A percentile compares a stretch with the other conserved stretches of the same genome.
phyloP scores from a whole-genome alignment of 1,284 basidiomycete species.

The Sutorius eximius region DNA sequence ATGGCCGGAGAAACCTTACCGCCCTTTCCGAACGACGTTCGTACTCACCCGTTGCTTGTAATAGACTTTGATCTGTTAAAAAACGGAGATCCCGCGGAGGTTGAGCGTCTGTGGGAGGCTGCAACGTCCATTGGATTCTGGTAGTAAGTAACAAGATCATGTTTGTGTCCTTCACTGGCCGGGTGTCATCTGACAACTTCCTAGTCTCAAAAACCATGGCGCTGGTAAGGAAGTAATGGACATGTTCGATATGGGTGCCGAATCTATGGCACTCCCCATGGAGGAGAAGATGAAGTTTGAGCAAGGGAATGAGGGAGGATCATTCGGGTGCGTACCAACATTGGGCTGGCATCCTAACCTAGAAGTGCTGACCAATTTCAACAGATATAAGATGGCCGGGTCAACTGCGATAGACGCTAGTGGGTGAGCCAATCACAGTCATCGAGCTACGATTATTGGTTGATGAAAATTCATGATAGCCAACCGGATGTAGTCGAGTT shows the following conservation, averaged over 20 bases:
- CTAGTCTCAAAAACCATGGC: constrained; percentile 49
- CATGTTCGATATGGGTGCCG: constrained; percentile 63
- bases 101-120: constrained; percentile 50
- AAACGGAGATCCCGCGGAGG: constrained; percentile 38
- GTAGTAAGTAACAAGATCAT: constrained; percentile 43
- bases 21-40: constrained; percentile 50
- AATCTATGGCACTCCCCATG: constrained; percentile 56
- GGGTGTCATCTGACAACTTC: too few relatives aligned
- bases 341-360: neutral
- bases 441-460: too few relatives aligned
- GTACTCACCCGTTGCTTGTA: constrained; percentile 50
- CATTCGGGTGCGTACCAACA: constrained; percentile 49
- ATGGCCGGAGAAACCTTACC: constrained; percentile 34
- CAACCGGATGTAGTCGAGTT: constrained; percentile 58
- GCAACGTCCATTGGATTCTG: constrained; percentile 54
- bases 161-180: neutral
- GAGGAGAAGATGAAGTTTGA: constrained; percentile 66
- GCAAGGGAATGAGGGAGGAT: constrained; percentile 62
- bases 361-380: neutral
- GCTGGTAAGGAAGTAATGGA: constrained; percentile 49
- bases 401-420: constrained; percentile 62
- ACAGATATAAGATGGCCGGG: constrained; percentile 65
- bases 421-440: constrained; percentile 37
- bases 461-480: constrained; percentile 4
- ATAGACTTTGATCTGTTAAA: constrained; percentile 50